Percentiles rank a stretch among this genome's conserved stretches.
Evolutionary conservation across 352 stramenopile species (phyloP).

Genomic region (Phytopythium vexans): DNA sequence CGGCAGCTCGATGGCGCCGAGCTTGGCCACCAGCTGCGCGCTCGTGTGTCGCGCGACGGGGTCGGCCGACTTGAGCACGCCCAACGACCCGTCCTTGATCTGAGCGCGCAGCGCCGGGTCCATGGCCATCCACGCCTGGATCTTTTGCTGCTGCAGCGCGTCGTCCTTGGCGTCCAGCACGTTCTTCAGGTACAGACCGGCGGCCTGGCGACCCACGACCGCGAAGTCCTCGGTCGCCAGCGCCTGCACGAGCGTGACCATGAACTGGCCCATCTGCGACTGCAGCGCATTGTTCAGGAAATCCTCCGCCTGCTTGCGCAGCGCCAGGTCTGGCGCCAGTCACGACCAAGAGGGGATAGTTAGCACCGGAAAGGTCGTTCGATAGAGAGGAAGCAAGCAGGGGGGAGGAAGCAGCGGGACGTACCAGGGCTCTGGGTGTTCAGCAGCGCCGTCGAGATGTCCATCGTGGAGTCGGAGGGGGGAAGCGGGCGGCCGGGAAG

Average conservation of each 20-base stretch:
- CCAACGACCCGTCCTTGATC: constrained; percentile 75
- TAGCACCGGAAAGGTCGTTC: background rate
- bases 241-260: constrained; percentile 81
- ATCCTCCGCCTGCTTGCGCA: constrained; percentile 82
- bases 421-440: constrained; percentile 77
- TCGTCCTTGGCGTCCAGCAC: constrained; percentile 85
- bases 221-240: constrained; percentile 76
- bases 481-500: background rate
- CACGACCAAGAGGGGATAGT: too few relatives aligned
- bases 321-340: constrained; percentile 38
- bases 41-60: constrained; percentile 77
- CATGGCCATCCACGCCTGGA: constrained; percentile 75
- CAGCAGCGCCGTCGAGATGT: constrained; percentile 76
- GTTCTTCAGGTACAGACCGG: constrained; percentile 86
- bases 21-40: constrained; percentile 92
- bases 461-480: constrained; percentile 32
- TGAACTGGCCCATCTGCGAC: constrained; percentile 79
- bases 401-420: constrained; percentile 1
- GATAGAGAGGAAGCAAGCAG: background rate
- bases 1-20: constrained; percentile 93
- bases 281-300: constrained; percentile 78
- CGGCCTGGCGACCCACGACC: constrained; percentile 69
- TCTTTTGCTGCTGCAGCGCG: constrained; percentile 75
- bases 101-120: constrained; percentile 58
- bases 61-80: constrained; percentile 62